A percentile compares a stretch with the other conserved stretches of the same genome.
Evolutionary conservation across 2,329 filamentous ascomycete genomes (phyloP).

Genomic region (Thielaviopsis euricoi): DNA sequence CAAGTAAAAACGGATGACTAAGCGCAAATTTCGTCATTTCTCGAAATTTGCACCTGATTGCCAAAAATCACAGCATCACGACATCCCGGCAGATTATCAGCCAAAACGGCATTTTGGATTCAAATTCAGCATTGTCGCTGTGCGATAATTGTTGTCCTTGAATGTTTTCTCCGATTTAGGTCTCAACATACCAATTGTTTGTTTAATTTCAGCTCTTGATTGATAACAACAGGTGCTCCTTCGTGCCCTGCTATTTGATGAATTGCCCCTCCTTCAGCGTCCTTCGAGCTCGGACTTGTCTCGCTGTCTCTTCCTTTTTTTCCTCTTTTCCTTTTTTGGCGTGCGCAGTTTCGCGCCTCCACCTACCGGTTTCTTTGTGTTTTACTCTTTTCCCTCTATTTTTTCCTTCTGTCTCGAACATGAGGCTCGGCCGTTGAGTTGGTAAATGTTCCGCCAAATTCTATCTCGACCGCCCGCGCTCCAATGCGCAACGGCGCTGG

Average conservation of each 20-base stretch:
- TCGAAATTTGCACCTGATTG: not conserved
- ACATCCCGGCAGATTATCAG: no score
- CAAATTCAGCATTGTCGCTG: not conserved
- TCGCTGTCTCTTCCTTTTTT: slow-evolving; percentile 4
- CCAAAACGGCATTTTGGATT: not conserved
- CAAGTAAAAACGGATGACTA: not conserved
- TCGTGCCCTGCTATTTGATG: not conserved
- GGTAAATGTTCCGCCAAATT: slow-evolving; percentile 9
- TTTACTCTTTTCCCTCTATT: not conserved
- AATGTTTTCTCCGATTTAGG: not conserved
- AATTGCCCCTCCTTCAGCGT: not conserved
- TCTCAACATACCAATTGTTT: not conserved
- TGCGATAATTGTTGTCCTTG: not conserved
- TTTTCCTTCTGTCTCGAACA: not conserved
- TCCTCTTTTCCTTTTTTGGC: not conserved
- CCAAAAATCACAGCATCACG: not conserved
- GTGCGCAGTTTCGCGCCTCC: not conserved
- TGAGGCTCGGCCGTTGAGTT: not conserved
- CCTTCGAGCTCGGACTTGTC: slow-evolving; percentile 8
- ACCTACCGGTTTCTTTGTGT: not conserved
- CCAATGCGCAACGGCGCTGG: slow-evolving; percentile 1
- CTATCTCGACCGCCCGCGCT: slow-evolving; percentile 5
- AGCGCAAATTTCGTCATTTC: not conserved
- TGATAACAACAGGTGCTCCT: not conserved
- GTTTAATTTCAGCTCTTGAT: not conserved